Evolutionary conservation across 2,329 filamentous ascomycete genomes (phyloP), one percentile per base, ranked within the genome.

Genomic region (Arthroderma sp.): DNA sequence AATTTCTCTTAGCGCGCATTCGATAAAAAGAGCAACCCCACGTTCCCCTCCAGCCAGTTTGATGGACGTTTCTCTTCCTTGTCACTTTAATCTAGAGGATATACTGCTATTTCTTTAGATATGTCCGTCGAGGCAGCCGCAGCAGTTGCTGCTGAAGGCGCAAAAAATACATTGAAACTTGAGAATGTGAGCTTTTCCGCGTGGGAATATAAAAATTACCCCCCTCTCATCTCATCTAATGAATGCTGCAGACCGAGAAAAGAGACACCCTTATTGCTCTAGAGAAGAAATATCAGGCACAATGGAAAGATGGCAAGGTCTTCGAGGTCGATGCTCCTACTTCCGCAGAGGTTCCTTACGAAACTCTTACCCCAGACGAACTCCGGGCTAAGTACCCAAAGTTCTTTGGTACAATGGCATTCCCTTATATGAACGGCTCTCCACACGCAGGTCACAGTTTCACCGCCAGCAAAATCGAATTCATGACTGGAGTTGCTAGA

Each of bases 401-500:
- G 69, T 94, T 88, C 73, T 93, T 89, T 61, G 86, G 83, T 48
- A 82, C 77, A 45, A 83, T 85, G 69, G 80, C 77, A 55, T 85
- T 81, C 56, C 78, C 80, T 22, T 88, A 86, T 64, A 86, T 87
- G 82, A 94, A 93, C 66, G 86, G 86, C 51, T 83, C 79, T 48
- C 74, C 93, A 28, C 89, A 96, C 60, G 86, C 84, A 30, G 91
- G 91, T 22, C 91, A 98, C 70, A 82, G 80, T 55, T 96, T 98
- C 66, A 91, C 87, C 22, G 80, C 85, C 49, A 84, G 78, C 59
- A 98, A 98, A 68, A 80, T 94, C 56, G 91, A 98, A 67, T 98
- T 96, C 64, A 82, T 80, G 47, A 78, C 83, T 27, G 86, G 89
- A 37, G 88, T 86, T 60, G 82, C 83, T 39, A 76, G 89, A 45